These are phyloP conservation scores for Fusarium citri DNA, from an alignment of 2,329 filamentous ascomycete species.

Conservation along the genomic window DNA sequence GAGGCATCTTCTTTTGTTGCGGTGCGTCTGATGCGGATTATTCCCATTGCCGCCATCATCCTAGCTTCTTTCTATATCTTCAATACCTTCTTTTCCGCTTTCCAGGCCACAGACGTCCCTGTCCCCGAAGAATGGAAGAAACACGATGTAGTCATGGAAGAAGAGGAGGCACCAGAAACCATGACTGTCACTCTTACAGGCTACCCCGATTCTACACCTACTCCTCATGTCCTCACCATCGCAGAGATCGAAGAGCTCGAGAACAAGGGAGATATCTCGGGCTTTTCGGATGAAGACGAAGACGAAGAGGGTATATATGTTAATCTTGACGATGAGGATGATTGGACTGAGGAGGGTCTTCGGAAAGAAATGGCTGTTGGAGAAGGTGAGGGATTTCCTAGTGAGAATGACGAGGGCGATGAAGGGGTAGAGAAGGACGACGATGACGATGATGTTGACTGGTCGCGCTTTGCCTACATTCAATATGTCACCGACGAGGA, in stretches of 20 bases:
- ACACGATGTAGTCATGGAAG: not conserved
- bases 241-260: conserved; percentile 9
- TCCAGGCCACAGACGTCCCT: not conserved
- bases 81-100: not conserved
- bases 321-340: not conserved
- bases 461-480: conserved; percentile 57
- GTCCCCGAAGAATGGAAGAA: not conserved
- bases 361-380: not conserved
- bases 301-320: not conserved
- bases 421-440: not conserved
- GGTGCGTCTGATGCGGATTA: not conserved
- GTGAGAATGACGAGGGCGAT: not conserved
- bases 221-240: not conserved
- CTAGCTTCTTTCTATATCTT: conserved; percentile 2
- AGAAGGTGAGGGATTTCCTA: not conserved
- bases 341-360: conserved; percentile 1
- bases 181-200: not conserved
- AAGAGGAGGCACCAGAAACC: not conserved
- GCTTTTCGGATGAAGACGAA: not conserved
- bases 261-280: conserved; percentile 4
- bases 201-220: not conserved
- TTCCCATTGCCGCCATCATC: not conserved
- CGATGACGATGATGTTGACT: conserved; percentile 4
- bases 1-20: conserved; percentile 1
- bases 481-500: conserved; percentile 62